Conservation (phyloP, 495 filamentous ascomycete species). For the Chaetomium tenue region DNA sequence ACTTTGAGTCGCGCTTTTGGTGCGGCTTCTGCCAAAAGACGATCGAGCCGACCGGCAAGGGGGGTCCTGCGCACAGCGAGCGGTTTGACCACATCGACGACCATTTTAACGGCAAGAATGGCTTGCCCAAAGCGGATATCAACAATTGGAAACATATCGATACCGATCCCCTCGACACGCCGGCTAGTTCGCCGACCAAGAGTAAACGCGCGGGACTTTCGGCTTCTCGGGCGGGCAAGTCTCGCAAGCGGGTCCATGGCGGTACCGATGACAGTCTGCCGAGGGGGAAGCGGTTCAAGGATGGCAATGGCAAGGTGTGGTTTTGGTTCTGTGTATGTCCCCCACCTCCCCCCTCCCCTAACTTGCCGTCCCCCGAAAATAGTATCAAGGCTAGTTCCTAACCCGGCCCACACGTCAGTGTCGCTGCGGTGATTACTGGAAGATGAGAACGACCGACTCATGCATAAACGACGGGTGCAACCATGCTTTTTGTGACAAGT, state of each 20-base stretch:
- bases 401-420: slow-evolving; percentile 8
- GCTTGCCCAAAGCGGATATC: slow-evolving; percentile 33
- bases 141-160: slow-evolving; percentile 41
- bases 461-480: slow-evolving; percentile 7
- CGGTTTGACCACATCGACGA: slow-evolving; percentile 86
- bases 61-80: slow-evolving; percentile 64
- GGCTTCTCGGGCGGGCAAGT: neutral
- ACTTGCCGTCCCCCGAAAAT: neutral
- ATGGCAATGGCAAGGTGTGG: neutral
- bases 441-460: neutral
- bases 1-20: slow-evolving; percentile 73
- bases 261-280: neutral
- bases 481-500: slow-evolving; percentile 9
- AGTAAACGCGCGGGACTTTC: neutral
- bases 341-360: no score
- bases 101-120: slow-evolving; percentile 59
- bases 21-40: slow-evolving; percentile 77
- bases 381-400: neutral
- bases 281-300: slow-evolving; percentile 14
- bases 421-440: neutral
- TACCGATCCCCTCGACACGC: neutral
- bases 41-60: slow-evolving; percentile 55
- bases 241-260: slow-evolving; percentile 4
- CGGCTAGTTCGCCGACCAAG: neutral
- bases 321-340: slow-evolving; percentile 23